Base-by-base conservation (phyloP, 1,284 basidiomycete species). In the Laetiporus sulphureus region DNA sequence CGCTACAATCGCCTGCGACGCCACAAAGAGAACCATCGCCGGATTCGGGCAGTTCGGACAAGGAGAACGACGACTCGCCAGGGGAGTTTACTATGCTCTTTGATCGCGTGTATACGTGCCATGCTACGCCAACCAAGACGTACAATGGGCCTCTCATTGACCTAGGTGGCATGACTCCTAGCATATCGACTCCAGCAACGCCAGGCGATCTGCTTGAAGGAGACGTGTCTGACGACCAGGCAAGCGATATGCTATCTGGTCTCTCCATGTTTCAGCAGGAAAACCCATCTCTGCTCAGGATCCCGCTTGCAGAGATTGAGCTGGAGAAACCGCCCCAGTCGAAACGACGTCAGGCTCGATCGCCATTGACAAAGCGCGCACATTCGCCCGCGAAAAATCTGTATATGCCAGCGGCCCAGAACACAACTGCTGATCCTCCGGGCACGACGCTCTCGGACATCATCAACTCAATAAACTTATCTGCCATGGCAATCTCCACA, bases 91-190 rank as follows among this genome's bases (percentile, higher is more conserved):
- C 66, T 19, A 63, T 67, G 11, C 75, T 77, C 57, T 78, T 79
- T 55, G 68, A 64, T 46, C 65, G 67, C 19, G 60, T 67, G 4
- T 62, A 62, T 42, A 68, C 63, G 35, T 50, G 52, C 12, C 52
- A 58, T 19, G 44, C 55, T 5, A 58, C 58, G 20, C 60, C 63
- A 18, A 7, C 25, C 7, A 63, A 62, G 12, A 63, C 64, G 7
- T 66, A 71, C 30, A 70, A 62, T 30, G 72, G 69, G 36, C 70
- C 72, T 22, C 69, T 83, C 30, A 66, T 83, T 36, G 79, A 83
- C 55, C 58, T 79, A 37, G 76, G 73, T n/a, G 75, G 79, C 36
- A 41, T 16, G 67, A 25, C 69, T 68, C 6, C 50, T 71, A 45
- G 47, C 21, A 13, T 22, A 22, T 22, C 8, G 54, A 55, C 29